Conservation (phyloP, 192 early-diverging fungal genomes). For the Dissophora globulifera region DNA sequence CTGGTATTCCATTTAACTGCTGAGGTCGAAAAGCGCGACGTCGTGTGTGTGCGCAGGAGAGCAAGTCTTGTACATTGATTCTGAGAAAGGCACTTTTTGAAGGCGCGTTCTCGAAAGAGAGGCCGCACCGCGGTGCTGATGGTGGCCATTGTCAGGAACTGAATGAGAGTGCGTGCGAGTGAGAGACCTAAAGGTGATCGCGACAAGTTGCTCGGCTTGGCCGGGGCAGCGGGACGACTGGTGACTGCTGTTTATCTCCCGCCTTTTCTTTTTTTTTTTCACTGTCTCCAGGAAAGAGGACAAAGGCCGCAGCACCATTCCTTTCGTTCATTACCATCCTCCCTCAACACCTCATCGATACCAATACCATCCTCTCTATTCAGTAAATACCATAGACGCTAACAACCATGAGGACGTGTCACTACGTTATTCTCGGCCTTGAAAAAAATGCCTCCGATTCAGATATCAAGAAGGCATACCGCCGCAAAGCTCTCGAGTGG, state of each 20-base stretch:
- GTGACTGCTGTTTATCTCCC: conserved; percentile 7
- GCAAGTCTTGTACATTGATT: background rate
- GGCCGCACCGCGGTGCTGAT: background rate
- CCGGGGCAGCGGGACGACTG: too few species aligned
- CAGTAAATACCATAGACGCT: too few species aligned
- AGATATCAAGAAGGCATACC: conserved; percentile 92
- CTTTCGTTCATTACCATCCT: background rate
- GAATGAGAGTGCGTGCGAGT: too few species aligned
- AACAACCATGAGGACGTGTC: conserved; percentile 73
- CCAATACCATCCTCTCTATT: background rate
- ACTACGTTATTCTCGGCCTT: conserved; percentile 91
- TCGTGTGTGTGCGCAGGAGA: background rate
- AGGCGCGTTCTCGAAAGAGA: background rate
- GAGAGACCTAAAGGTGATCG: background rate
- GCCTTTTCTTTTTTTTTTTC: background rate
- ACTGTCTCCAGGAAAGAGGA: too few species aligned
- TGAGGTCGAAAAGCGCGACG: background rate
- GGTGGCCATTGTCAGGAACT: too few species aligned
- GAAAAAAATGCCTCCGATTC: conserved; percentile 73
- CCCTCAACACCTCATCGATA: background rate
- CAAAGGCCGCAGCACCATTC: too few species aligned
- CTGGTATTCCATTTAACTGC: background rate
- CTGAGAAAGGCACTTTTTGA: background rate
- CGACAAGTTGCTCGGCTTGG: too few species aligned
- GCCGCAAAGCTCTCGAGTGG: conserved; percentile 79